Percentiles rank a stretch among this genome's conserved stretches.
phyloP scores from a whole-genome alignment of 148 eudicot species.

The Agrostemma githago region DNA sequence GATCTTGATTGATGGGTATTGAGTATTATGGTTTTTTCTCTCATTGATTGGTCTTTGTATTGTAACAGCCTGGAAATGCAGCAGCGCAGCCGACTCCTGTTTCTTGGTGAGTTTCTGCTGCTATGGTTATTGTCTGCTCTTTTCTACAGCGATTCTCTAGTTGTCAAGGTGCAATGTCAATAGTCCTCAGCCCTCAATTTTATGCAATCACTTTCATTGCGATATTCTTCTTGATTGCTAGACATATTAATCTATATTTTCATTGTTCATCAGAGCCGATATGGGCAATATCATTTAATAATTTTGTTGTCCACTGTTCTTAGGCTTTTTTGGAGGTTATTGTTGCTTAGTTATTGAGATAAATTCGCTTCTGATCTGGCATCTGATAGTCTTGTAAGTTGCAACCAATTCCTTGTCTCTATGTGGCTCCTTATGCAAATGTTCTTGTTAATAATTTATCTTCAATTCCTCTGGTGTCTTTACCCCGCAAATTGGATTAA shows the following conservation, averaged over 20 bases:
- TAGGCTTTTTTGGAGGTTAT: background rate
- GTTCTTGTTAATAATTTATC: background rate
- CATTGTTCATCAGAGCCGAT: background rate
- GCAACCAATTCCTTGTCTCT: background rate
- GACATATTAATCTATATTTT: background rate
- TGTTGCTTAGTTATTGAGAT: background rate
- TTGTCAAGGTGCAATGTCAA: background rate
- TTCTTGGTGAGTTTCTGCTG: slow-evolving; percentile 66
- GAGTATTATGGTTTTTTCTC: background rate
- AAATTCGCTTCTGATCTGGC: background rate
- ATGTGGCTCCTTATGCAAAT: background rate
- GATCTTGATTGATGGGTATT: background rate
- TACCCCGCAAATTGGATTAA: background rate
- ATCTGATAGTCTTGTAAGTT: slow-evolving; percentile 3
- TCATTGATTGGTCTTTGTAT: background rate
- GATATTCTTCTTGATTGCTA: background rate
- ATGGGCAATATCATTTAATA: background rate
- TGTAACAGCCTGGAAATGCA: slow-evolving; percentile 68
- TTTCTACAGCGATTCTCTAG: background rate
- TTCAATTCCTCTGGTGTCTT: too few relatives aligned
- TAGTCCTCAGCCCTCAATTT: background rate
- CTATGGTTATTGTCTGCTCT: background rate
- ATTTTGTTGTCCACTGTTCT: background rate
- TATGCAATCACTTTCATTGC: background rate
- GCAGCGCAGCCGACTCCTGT: slow-evolving; percentile 82